phyloP scores from a whole-genome alignment of 2,329 filamentous ascomycete genomes.

The Phyllosticta capitalensis region DNA sequence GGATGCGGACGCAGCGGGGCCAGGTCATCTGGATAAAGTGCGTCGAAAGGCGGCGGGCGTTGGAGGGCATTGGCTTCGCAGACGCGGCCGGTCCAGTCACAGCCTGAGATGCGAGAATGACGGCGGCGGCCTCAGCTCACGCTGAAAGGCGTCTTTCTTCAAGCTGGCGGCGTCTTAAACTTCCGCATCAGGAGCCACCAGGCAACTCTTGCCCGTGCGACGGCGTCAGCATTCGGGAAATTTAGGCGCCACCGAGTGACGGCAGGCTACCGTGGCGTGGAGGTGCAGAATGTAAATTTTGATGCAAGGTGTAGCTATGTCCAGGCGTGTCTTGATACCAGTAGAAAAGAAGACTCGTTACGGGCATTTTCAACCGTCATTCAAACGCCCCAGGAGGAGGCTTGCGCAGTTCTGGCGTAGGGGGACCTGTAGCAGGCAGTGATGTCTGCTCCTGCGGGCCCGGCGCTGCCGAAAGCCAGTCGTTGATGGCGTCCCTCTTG shows the following conservation, averaged over 20 bases:
- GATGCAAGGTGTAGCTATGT: neutral
- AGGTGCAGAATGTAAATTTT: neutral
- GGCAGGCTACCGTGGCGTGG: no score
- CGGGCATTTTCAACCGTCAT: neutral
- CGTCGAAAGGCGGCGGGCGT: no score
- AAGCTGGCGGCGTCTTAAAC: neutral
- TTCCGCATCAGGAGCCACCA: neutral
- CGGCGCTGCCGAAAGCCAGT: neutral
- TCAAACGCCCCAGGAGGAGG: neutral
- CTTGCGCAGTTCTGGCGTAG: neutral
- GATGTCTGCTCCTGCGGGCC: neutral
- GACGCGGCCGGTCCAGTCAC: no score
- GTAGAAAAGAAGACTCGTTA: neutral
- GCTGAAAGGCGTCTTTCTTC: no score
- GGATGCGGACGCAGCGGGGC: no score
- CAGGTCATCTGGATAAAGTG: no score
- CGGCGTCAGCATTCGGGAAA: neutral
- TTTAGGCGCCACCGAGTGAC: neutral
- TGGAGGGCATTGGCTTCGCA: no score
- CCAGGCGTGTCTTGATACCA: neutral
- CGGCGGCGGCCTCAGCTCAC: no score
- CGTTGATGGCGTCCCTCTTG: neutral
- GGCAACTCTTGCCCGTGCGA: neutral
- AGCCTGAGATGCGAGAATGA: no score
- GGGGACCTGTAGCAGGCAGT: neutral